Evolutionary conservation across 2,329 filamentous ascomycete species (phyloP), one percentile per base, ranked within the genome.

Genomic region (Nigrospora sphaerica): DNA sequence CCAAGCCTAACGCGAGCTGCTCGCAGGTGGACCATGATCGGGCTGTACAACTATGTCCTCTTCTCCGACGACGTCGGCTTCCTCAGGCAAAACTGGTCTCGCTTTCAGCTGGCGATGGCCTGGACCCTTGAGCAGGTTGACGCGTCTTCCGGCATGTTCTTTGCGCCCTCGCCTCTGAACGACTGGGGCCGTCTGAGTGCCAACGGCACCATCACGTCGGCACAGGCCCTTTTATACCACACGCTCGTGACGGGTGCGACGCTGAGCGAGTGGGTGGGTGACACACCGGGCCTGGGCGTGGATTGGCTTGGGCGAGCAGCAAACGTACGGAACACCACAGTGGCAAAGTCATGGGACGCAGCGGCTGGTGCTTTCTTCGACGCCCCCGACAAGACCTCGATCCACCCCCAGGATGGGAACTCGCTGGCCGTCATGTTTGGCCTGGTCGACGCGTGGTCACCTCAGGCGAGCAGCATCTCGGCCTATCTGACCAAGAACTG

Each of bases 321-420:
- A 3, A 51, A 59, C 3, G 68, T 80, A 39, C 66, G 68, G 52
- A 53, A 55, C 0, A 66, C 70, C 10, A 77, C 77, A 23, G 70
- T 75, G 39, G 55, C 57, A 12, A 62, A 70, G 41, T 70, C 75
- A 48, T 81, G 72, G 70, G 71, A 79, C 50, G 52, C 61, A 0
- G 45, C 57, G 1, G 64, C 64, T n/a, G 72, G 72, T 23, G 68
- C 77, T 50, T 77, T 81, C 62, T 70, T 73, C 34, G 54, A 54
- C 12, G 16, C 47, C 3, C 50, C 51, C 6, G 72, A 70, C 0
- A 57, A 64, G 6, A 73, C 69, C 2, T 67, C 68, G 1, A 64
- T 85, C 4, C 66, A 77, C 50, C 78, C 80, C 0, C 79, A 85
- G 62, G 79, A 82, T 50, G 78, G 72, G 12, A 83, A 83, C 60